Conservation (phyloP, 495 filamentous ascomycete genomes). For the Bacidia rubella region DNA sequence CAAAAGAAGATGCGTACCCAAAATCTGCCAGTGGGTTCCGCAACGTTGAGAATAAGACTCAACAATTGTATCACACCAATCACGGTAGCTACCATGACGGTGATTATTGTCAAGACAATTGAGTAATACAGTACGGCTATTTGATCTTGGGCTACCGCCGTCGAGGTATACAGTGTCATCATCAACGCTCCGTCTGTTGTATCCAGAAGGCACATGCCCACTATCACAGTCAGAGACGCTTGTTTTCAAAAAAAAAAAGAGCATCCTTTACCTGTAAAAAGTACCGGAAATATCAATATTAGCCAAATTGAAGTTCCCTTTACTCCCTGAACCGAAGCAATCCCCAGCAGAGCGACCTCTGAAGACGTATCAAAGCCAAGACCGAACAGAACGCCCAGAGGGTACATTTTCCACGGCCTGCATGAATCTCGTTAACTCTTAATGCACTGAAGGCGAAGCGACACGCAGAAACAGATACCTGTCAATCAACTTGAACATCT, state of each 20-base stretch:
- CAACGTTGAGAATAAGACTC: slow-evolving; percentile 59
- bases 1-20: slow-evolving; percentile 34
- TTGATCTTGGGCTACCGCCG: slow-evolving; percentile 55
- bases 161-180: slow-evolving; percentile 83
- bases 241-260: background rate
- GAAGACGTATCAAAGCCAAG: slow-evolving; percentile 93
- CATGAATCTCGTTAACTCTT: slow-evolving; percentile 37
- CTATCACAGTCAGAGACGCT: slow-evolving; percentile 22
- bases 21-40: slow-evolving; percentile 57
- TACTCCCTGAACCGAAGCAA: slow-evolving; percentile 71
- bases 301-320: slow-evolving; percentile 85
- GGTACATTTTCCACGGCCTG: slow-evolving; percentile 94
- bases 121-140: slow-evolving; percentile 91
- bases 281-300: slow-evolving; percentile 78
- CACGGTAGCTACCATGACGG: slow-evolving; percentile 72
- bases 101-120: slow-evolving; percentile 74
- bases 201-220: slow-evolving; percentile 83
- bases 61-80: slow-evolving; percentile 81
- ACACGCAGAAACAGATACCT: no score
- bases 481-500: slow-evolving; percentile 72
- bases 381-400: slow-evolving; percentile 79
- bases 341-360: slow-evolving; percentile 84
- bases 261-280: slow-evolving; percentile 64
- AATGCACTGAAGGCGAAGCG: no score
- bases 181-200: slow-evolving; percentile 87